Evolutionary conservation across 2,329 filamentous ascomycete species (phyloP).

Genomic region (Apiospora marii): DNA sequence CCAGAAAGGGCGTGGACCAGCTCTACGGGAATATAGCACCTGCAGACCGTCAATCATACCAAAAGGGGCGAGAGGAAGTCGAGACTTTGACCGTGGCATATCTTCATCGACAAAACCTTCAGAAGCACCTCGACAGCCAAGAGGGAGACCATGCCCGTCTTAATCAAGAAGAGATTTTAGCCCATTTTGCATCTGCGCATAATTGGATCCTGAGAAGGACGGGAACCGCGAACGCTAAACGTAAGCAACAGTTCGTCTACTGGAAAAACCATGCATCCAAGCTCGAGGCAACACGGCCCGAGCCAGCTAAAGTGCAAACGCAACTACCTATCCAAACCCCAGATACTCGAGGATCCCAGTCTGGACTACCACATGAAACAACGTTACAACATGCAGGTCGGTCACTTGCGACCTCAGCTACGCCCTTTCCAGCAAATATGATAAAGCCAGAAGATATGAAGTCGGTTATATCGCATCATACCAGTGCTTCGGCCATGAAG

Average conservation of each 20-base stretch:
- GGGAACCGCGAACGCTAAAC: not conserved
- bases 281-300: not conserved
- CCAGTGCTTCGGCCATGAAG: not conserved
- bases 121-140: not conserved
- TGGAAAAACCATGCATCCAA: not conserved
- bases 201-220: not conserved
- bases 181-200: not conserved
- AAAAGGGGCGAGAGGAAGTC: constrained; percentile 24
- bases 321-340: not conserved
- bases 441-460: not conserved
- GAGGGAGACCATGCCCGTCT: too few species aligned
- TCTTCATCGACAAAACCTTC: constrained; percentile 19
- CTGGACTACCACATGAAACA: not conserved
- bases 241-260: not conserved
- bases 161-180: too few species aligned
- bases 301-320: not conserved
- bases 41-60: constrained; percentile 16
- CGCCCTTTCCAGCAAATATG: not conserved
- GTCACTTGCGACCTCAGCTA: not conserved
- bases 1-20: not conserved
- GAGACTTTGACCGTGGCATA: constrained; percentile 27
- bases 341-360: not conserved
- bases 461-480: not conserved
- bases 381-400: not conserved
- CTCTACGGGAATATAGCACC: not conserved